Conservation (phyloP, 2,329 filamentous ascomycete genomes). For the Drechslerella coelobrocha region DNA sequence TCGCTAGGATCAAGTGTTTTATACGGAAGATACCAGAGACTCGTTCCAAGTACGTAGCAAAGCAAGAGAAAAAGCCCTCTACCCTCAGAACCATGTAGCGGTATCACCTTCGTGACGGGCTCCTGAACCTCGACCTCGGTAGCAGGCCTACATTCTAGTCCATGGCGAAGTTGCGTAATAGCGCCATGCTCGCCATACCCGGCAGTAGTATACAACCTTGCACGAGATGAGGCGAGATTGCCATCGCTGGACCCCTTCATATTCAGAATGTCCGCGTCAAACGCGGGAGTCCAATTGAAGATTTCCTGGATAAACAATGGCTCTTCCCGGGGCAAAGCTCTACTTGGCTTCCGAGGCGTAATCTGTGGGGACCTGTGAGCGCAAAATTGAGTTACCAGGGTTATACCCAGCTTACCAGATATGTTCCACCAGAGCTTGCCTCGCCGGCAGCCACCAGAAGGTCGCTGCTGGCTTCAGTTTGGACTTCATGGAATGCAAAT, state of each 20-base stretch:
- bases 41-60: slow-evolving; percentile 26
- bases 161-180: slow-evolving; percentile 73
- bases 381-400: background rate
- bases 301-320: slow-evolving; percentile 55
- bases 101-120: slow-evolving; percentile 37
- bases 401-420: slow-evolving; percentile 71
- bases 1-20: slow-evolving; percentile 29
- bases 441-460: slow-evolving; percentile 81
- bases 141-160: slow-evolving; percentile 70
- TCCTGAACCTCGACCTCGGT: slow-evolving; percentile 29
- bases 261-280: slow-evolving; percentile 60
- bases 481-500: slow-evolving; percentile 69
- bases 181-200: slow-evolving; percentile 69
- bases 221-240: slow-evolving; percentile 50
- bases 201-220: slow-evolving; percentile 70
- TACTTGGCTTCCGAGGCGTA: slow-evolving; percentile 26
- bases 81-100: slow-evolving; percentile 20
- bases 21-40: slow-evolving; percentile 35
- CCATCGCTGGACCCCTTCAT: slow-evolving; percentile 54
- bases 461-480: slow-evolving; percentile 66
- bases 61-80: slow-evolving; percentile 31
- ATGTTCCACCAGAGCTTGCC: slow-evolving; percentile 77
- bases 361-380: slow-evolving; percentile 15
- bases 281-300: slow-evolving; percentile 66
- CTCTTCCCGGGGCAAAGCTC: slow-evolving; percentile 62